These are phyloP conservation scores for Hypoxylon sp. DNA, from an alignment of 2,329 filamentous ascomycete genomes.

Conservation along the genomic window DNA sequence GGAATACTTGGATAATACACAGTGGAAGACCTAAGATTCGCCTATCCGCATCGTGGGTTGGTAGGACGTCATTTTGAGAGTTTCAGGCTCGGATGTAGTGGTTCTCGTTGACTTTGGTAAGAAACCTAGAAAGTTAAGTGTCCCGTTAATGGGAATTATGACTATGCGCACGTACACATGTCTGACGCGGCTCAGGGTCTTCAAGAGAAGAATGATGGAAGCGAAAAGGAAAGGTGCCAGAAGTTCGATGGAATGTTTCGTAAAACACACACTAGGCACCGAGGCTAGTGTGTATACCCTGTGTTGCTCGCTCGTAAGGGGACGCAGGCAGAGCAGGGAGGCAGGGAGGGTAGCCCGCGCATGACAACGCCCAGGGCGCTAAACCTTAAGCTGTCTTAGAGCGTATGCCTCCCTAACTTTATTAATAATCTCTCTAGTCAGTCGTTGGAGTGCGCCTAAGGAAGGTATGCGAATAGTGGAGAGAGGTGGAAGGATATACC, in stretches of 20 bases:
- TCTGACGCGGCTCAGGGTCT: slow-evolving; percentile 16
- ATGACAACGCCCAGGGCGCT: slow-evolving; percentile 37
- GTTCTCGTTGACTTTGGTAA: slow-evolving; percentile 17
- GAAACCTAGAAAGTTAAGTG: neutral
- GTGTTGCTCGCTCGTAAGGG: neutral
- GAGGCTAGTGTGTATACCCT: slow-evolving; percentile 17
- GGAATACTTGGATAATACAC: slow-evolving; percentile 19
- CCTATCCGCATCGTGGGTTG: slow-evolving; percentile 23
- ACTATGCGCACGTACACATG: slow-evolving; percentile 6
- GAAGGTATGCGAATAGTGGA: slow-evolving; percentile 6
- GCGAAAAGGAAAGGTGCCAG: slow-evolving; percentile 35
- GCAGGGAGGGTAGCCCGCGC: slow-evolving; percentile 35
- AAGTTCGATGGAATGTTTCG: slow-evolving; percentile 39
- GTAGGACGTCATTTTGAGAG: slow-evolving; percentile 15
- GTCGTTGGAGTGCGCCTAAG: neutral
- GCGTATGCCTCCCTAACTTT: neutral
- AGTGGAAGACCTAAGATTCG: slow-evolving; percentile 21
- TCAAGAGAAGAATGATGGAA: slow-evolving; percentile 31
- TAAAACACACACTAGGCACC: slow-evolving; percentile 36
- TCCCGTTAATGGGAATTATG: slow-evolving; percentile 7
- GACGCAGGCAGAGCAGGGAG: neutral
- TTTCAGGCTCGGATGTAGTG: slow-evolving; percentile 21
- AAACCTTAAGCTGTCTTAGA: slow-evolving; percentile 21
- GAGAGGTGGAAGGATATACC: slow-evolving; percentile 22
- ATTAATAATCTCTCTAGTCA: slow-evolving; percentile 4